Evolutionary conservation across 331 rosid genomes (phyloP).

Genomic region (Stylosanthes scabra): DNA sequence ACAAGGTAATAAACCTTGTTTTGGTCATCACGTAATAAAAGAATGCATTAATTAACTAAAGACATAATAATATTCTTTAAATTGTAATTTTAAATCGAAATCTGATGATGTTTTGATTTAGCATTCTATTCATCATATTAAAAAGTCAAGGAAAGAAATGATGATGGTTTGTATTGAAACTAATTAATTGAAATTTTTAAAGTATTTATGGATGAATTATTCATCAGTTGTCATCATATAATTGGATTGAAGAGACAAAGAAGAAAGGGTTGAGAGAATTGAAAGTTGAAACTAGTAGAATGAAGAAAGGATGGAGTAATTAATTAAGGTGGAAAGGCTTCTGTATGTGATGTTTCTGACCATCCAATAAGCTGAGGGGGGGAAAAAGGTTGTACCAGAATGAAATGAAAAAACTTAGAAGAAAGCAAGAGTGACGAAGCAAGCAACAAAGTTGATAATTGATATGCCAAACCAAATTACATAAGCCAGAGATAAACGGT

Average conservation of each 20-base stretch:
- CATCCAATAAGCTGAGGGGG: not conserved
- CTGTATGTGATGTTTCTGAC: conserved; percentile 7
- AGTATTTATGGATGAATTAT: not conserved
- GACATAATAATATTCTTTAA: conserved; percentile 34
- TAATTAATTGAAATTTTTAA: not conserved
- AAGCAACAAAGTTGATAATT: conserved; percentile 43
- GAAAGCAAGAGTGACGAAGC: conserved; percentile 2
- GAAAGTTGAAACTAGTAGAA: conserved; percentile 40
- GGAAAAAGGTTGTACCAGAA: not conserved
- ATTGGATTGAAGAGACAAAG: not conserved
- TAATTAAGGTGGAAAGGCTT: conserved; percentile 17
- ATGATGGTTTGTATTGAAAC: conserved; percentile 11
- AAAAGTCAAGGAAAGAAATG: conserved; percentile 23
- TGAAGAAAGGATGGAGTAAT: not conserved
- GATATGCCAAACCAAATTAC: conserved; percentile 44
- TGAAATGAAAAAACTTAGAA: conserved; percentile 9
- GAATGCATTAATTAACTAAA: conserved; percentile 19
- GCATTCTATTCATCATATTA: not conserved
- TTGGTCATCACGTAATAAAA: conserved; percentile 28
- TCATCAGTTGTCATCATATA: not conserved
- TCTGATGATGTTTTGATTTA: not conserved
- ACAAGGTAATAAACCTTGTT: not conserved
- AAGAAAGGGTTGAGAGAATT: conserved; percentile 3
- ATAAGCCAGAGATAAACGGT: conserved; percentile 52
- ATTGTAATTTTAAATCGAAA: conserved; percentile 28